Evolutionary conservation across 352 stramenopile genomes (phyloP).

Genomic region (Pythium phragmitis): DNA sequence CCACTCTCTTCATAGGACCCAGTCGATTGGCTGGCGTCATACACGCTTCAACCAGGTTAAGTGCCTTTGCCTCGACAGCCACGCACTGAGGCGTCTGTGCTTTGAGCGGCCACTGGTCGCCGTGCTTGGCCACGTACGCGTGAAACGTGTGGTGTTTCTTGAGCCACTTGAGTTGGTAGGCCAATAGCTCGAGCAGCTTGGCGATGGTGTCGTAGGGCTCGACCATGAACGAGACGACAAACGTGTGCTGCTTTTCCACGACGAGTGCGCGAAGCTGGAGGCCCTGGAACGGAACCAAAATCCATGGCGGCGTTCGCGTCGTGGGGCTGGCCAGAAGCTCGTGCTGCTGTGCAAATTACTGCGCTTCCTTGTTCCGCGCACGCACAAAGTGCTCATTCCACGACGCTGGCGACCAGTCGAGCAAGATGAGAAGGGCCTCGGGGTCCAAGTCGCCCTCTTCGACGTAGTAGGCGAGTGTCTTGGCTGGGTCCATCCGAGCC

Average conservation of each 20-base stretch:
- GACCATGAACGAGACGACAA: background rate
- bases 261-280: background rate
- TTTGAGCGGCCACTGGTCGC: background rate
- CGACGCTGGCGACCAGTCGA: background rate
- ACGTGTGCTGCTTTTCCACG: background rate
- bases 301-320: background rate
- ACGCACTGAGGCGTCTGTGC: no score
- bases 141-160: background rate
- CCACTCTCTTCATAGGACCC: no score
- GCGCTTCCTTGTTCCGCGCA: background rate
- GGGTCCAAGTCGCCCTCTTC: background rate
- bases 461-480: background rate
- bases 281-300: background rate
- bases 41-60: no score
- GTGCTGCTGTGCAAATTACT: background rate
- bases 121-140: background rate
- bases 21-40: no score
- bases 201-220: background rate
- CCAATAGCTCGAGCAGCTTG: background rate
- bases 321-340: no score
- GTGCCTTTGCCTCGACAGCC: no score
- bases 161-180: background rate
- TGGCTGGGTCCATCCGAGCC: background rate
- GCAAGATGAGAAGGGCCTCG: background rate
- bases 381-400: background rate